Base-by-base conservation (phyloP, 306 rosid species). In the Phaseolus lunatus region DNA sequence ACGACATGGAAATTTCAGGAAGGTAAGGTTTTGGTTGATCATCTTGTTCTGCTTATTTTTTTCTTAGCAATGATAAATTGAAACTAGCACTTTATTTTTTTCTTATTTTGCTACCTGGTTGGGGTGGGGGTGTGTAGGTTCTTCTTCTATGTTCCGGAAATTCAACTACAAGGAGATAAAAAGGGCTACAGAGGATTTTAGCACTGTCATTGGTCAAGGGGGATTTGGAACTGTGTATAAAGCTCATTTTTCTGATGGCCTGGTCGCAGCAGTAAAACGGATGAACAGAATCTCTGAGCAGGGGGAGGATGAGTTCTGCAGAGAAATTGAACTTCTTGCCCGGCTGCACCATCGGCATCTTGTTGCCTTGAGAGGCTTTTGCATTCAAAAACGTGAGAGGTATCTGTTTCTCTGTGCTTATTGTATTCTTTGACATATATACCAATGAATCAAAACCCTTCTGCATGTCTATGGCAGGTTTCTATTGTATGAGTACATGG, bases 311-410 rank as follows among this genome's bases (percentile, higher is more conserved):
- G 99, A 95, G 70, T 95, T 95, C 86, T 87, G 97, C 82, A 78
- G 94, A 84, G 97, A 95, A 80, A 92, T 92, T 35, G 91, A 90
- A 75, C 97, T 95, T 84, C 97, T 95, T 64, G 97, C 97, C 22
- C 86, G 97, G 71, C 83, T 95, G 77, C 99, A 95, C 82, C 99
- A 95, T 82, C 91, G 99, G 14, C 99, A 96, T 85, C 99, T 96
- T 27, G 99, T 96, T 75, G 66, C 98, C 35, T 88, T 96, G 64
- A 84, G 89, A 75, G 99, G 99, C 16, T 96, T 92, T 82, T 92
- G 93, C 80, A 80, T 91, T 20, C 72, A 87, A 62, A 95, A 90
- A 73, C 91, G 70, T 19, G 97, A 96, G 83, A 89, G 99, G 99
- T 96, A 84, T 80, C 44, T 70, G 6, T 48, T 77, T 81, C 56